phyloP scores from a whole-genome alignment of 2,329 filamentous ascomycete species.

The Atkinsonella texensis region DNA sequence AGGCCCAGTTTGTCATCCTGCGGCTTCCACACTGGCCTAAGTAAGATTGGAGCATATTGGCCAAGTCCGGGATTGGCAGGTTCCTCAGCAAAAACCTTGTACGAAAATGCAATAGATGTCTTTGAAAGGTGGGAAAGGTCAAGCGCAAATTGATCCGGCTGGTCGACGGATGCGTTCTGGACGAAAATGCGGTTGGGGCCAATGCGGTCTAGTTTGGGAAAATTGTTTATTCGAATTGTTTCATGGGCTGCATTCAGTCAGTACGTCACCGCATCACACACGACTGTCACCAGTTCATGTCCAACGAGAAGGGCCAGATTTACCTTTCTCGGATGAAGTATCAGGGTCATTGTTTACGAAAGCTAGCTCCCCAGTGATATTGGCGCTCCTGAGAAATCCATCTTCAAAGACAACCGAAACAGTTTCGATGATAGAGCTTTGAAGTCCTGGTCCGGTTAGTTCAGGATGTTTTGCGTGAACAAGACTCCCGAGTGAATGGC shows the following conservation, averaged over 20 bases:
- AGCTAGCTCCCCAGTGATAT: conserved; percentile 79
- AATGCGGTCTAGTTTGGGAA: conserved; percentile 76
- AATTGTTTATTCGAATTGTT: conserved; percentile 77
- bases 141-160: conserved; percentile 69
- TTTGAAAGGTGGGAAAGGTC: conserved; percentile 61
- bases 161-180: conserved; percentile 49
- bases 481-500: conserved; percentile 62
- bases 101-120: conserved; percentile 79
- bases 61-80: conserved; percentile 30
- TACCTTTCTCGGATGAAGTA: conserved; percentile 33
- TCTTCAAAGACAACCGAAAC: conserved; percentile 77
- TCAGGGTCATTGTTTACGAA: conserved; percentile 60
- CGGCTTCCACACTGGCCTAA: conserved; percentile 71
- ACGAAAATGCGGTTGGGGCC: conserved; percentile 90
- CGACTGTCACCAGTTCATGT: too few species aligned
- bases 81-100: conserved; percentile 67
- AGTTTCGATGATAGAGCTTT: conserved; percentile 81
- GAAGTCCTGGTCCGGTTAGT: conserved; percentile 65
- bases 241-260: conserved; percentile 34
- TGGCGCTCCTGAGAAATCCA: conserved; percentile 56
- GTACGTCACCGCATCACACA: conserved; percentile 4
- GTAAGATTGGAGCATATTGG: conserved; percentile 56
- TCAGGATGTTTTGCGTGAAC: conserved; percentile 71
- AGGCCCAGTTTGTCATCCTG: conserved; percentile 78
- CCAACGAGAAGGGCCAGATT: conserved; percentile 13